phyloP scores from a whole-genome alignment of 2,329 filamentous ascomycete genomes.

The Paraphoma sp. region DNA sequence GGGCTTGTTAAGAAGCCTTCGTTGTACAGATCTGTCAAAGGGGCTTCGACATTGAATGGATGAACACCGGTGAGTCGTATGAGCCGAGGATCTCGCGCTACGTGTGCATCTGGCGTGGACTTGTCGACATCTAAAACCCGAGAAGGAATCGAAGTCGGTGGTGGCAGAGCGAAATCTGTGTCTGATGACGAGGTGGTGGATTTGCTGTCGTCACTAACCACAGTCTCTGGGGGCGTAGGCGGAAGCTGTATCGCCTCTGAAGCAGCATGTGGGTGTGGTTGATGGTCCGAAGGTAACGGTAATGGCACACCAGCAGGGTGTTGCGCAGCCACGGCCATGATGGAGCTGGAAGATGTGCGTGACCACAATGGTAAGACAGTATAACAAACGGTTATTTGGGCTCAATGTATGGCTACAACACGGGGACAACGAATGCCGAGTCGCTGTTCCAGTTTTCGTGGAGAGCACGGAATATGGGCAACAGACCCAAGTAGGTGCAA shows the following conservation, averaged over 20 bases:
- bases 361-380: neutral
- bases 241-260: conserved; percentile 30
- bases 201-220: conserved; percentile 39
- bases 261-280: conserved; percentile 23
- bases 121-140: conserved; percentile 76
- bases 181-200: conserved; percentile 23
- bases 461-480: neutral
- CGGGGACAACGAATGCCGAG: neutral
- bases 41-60: conserved; percentile 90
- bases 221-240: conserved; percentile 45
- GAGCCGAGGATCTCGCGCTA: conserved; percentile 78
- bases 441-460: neutral
- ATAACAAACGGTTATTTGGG: too few relatives aligned
- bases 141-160: conserved; percentile 63
- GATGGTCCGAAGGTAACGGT: conserved; percentile 19
- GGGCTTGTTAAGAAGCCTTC: conserved; percentile 86
- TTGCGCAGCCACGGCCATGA: conserved; percentile 27
- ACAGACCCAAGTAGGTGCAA: neutral
- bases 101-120: conserved; percentile 83
- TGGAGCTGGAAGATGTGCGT: neutral
- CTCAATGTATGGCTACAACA: neutral
- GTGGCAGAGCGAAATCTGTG: conserved; percentile 69
- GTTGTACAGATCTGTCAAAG: conserved; percentile 77
- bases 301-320: conserved; percentile 18
- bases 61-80: conserved; percentile 88